Base-by-base conservation (phyloP, 345 rosid species). In the Arabidopsis suecica region DNA sequence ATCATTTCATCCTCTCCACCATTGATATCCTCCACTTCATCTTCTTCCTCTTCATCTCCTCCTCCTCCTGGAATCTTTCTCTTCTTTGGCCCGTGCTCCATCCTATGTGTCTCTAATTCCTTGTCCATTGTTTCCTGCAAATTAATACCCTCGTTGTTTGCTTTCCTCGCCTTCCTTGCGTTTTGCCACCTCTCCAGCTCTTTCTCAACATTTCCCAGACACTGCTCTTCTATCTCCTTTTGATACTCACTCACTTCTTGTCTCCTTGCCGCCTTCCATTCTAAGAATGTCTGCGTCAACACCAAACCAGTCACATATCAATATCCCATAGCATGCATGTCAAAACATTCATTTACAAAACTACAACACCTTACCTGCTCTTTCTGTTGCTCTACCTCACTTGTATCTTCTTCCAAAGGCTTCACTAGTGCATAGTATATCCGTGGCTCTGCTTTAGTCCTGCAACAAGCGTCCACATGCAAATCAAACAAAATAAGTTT, bases 111-210 rank as follows among this genome's bases (percentile, higher is more conserved):
- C 64, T 95, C 99, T 78, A 95, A 78, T 69, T 95, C 99, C 75
- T 89, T 89, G 87, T 95, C 98, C 98, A 95, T 95, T 0, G 98
- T 90, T 80, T 95, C 98, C 81, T 95, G 99, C 62, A 92, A 83
- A 81, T 87, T 89, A 54, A 87, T 61, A 51, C 45, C 66, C 56
- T 77, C 93, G 37, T 77, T 80, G 80, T 73, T 87, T 23, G 68
- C 81, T 69, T 88, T 90, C 81, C 97, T 85, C 4, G 82, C 86
- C 60, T 84, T 89, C 82, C 94, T 85, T 22, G 89, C 96, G 80
- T 88, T 93, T 83, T 95, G 93, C 98, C 99, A 88, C 84, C 90
- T 89, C 84, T 93, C 98, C 82, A 93, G 50, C 79, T 95, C 98
- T 75, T 88, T 95, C 74, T 93, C 99, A 6, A 91, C 91, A 30